Percentiles rank a stretch among this genome's conserved stretches.
These are phyloP conservation scores for Cavenderia fasciculata DNA, from an alignment of 78 protist genomes.

Conservation along the genomic window DNA sequence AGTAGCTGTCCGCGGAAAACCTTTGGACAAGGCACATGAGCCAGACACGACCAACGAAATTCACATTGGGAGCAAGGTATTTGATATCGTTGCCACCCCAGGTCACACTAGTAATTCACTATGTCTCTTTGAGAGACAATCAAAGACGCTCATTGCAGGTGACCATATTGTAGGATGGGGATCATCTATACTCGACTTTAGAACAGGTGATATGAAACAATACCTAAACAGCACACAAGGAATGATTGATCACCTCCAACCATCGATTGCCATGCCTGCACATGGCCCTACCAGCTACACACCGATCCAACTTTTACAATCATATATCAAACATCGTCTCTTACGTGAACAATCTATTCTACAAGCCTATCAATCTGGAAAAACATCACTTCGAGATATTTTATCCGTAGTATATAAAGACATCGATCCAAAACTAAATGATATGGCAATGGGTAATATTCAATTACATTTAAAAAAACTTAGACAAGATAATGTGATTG, in stretches of 20 bases:
- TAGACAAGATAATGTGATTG: constrained; percentile 34
- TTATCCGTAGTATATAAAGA: constrained; percentile 11
- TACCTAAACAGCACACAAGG: constrained; percentile 23
- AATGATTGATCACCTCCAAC: constrained; percentile 29
- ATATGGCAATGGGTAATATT: constrained; percentile 40
- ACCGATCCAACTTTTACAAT: constrained; percentile 19
- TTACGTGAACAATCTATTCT: constrained; percentile 38
- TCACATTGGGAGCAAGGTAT: constrained; percentile 5
- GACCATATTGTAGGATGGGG: constrained; percentile 73
- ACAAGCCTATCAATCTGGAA: constrained; percentile 39
- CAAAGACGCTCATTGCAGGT: constrained; percentile 51
- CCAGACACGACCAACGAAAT: not conserved
- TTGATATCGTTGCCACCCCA: constrained; percentile 42
- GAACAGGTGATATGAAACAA: constrained; percentile 33
- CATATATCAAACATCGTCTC: constrained; percentile 42
- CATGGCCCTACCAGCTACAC: constrained; percentile 48
- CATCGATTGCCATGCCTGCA: constrained; percentile 65
- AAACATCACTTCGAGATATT: constrained; percentile 15
- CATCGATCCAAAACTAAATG: constrained; percentile 40
- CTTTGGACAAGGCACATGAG: not conserved
- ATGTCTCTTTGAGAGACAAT: constrained; percentile 25
- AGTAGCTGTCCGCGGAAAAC: constrained; percentile 2
- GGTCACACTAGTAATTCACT: constrained; percentile 65
- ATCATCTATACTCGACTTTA: constrained; percentile 19
- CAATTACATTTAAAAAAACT: constrained; percentile 37